phyloP scores from a whole-genome alignment of 768 basidiomycete genomes.

The Suillus placidus region DNA sequence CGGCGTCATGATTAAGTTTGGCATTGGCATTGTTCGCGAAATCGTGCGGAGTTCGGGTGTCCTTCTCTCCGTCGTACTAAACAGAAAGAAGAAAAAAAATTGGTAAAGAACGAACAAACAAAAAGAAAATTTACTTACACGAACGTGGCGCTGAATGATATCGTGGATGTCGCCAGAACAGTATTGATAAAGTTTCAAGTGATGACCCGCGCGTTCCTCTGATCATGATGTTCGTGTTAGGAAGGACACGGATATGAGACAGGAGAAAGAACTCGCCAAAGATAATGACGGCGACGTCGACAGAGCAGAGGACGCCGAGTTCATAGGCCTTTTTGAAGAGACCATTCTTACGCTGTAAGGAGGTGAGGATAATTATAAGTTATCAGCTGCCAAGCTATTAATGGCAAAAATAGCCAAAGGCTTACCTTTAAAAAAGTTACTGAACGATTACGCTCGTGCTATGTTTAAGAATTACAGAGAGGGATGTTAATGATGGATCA shows the following conservation, averaged over 20 bases:
- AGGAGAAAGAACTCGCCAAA: slow-evolving; percentile 56
- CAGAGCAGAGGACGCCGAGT: slow-evolving; percentile 87
- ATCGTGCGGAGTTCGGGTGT: slow-evolving; percentile 51
- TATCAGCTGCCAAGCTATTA: slow-evolving; percentile 38
- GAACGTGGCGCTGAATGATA: slow-evolving; percentile 69
- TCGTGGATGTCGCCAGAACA: slow-evolving; percentile 71
- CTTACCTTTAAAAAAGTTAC: slow-evolving; percentile 89
- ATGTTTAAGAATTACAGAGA: slow-evolving; percentile 47
- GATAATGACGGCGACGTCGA: slow-evolving; percentile 87
- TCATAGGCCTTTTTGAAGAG: slow-evolving; percentile 92
- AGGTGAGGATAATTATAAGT: slow-evolving; percentile 34
- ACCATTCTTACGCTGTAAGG: slow-evolving; percentile 77
- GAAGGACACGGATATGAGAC: slow-evolving; percentile 5
- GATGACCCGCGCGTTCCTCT: slow-evolving; percentile 81
- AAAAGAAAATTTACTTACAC: slow-evolving; percentile 37
- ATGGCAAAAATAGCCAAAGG: slow-evolving; percentile 64
- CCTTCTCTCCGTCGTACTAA: slow-evolving; percentile 56
- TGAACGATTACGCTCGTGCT: slow-evolving; percentile 91
- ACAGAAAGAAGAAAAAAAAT: slow-evolving; percentile 1
- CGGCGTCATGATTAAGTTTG: slow-evolving; percentile 25
- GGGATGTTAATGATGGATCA: slow-evolving; percentile 34
- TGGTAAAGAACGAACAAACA: not conserved
- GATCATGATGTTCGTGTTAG: slow-evolving; percentile 40
- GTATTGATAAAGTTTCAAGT: slow-evolving; percentile 82
- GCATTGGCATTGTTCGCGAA: slow-evolving; percentile 42